These are phyloP conservation scores for Mucor indicus DNA, from an alignment of 371 early-diverging fungal species.

Conservation along the genomic window DNA sequence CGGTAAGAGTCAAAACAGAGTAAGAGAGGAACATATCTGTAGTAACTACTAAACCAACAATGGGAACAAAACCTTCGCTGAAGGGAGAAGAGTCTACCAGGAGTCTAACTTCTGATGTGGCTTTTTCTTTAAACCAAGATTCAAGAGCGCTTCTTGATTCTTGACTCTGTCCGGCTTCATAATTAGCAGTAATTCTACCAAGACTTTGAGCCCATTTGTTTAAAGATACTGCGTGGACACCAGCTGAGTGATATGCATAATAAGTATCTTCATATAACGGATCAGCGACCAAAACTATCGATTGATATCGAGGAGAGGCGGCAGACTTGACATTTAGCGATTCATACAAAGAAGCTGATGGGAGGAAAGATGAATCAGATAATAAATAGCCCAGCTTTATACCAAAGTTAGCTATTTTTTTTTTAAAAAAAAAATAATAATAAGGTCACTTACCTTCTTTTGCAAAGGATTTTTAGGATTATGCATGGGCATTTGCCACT, in stretches of 20 bases:
- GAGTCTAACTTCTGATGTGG: slow-evolving; percentile 6
- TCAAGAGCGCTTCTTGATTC: slow-evolving; percentile 6
- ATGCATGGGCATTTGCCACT: slow-evolving; percentile 33
- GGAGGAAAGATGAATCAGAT: slow-evolving; percentile 27
- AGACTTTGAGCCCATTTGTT: slow-evolving; percentile 25
- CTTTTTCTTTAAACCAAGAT: slow-evolving; percentile 21
- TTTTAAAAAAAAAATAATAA: background rate
- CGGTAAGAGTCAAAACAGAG: slow-evolving; percentile 25
- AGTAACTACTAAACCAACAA: slow-evolving; percentile 29
- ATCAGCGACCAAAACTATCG: slow-evolving; percentile 23
- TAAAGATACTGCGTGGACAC: slow-evolving; percentile 30
- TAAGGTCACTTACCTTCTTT: slow-evolving; percentile 15
- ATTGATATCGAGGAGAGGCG: slow-evolving; percentile 2
- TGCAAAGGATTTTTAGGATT: slow-evolving; percentile 18
- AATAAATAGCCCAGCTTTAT: too few species aligned
- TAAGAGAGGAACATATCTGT: slow-evolving; percentile 42
- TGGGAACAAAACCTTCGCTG: slow-evolving; percentile 20
- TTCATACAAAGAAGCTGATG: slow-evolving; percentile 36
- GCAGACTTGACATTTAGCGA: slow-evolving; percentile 16
- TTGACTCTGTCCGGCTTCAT: slow-evolving; percentile 5
- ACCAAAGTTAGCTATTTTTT: too few species aligned
- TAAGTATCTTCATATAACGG: slow-evolving; percentile 31
- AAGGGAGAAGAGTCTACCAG: slow-evolving; percentile 25
- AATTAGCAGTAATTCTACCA: slow-evolving; percentile 3
- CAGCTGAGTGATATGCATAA: slow-evolving; percentile 37